Evolutionary conservation across 2,329 filamentous ascomycete genomes (phyloP), one percentile per base, ranked within the genome.

Genomic region (Apiospora arundinis): DNA sequence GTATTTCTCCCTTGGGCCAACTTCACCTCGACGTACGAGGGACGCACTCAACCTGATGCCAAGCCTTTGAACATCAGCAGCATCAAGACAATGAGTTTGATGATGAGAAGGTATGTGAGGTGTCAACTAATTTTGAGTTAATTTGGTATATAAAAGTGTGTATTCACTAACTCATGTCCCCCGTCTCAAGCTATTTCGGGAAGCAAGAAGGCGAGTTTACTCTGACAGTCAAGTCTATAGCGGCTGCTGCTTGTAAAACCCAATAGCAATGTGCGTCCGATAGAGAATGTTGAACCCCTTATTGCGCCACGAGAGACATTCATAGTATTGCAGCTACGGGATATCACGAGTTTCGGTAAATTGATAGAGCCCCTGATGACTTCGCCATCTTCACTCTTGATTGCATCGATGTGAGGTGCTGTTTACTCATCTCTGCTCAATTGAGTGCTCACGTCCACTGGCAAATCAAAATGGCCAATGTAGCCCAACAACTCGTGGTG

Each of bases 101-200:
- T 63, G 56, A 63, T 63, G 56, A 40, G 56, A 23, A 63, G 56
- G 56, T 63, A 40, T 9, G 56, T 63, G 2, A 5, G 16, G 9
- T 63, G 18, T 12, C 9, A 4, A 18, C 21, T 21, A 3, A 37
- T 2, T 9, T 18, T 18, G 18, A n/a, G 8, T 2, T 0, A 40
- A 8, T 40, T 9, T n/a, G 0, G 9, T 5, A 12, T n/a, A 3
- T 0, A 12, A 40, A n/a, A 8, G 14, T 5, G 2, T 4, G 2
- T 1, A 14, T 18, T 12, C 1, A 14, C 32, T 40, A 6, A 40
- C 56, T 14, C 4, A 16, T 45, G 16, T 63, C 2, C n/a, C 32
- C 2, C 37, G 1, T 14, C 32, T 28, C 6, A 14, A 63, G 56
- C 21, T 63, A 63, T 9, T 63, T 40, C 9, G 56, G 56, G 37